Base-by-base conservation (phyloP, 306 rosid species). In the Dryas alaskensis region DNA sequence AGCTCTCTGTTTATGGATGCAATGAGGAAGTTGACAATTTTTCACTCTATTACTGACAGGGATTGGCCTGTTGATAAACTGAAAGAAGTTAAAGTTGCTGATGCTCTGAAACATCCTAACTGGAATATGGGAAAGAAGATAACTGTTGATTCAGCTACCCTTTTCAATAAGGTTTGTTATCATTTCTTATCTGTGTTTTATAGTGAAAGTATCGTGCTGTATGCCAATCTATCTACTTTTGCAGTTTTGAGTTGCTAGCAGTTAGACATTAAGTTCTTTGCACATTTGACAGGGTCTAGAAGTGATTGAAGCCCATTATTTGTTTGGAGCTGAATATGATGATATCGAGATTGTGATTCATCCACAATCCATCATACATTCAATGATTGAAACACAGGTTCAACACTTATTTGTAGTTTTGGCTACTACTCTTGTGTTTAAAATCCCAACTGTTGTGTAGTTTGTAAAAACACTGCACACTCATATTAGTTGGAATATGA, bases 101-200 rank as follows among this genome's bases (percentile, higher is more conserved):
- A 94, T 83, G 97, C 99, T 48, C 84, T 94, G 81, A 94, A 94
- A 73, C 99, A 94, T 85, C 99, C 99, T 7, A 94, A 94, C 92
- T 94, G 99, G 99, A 92, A 68, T 80, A 94, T 94, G 99, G 99
- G 99, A 54, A 94, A 94, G 75, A 94, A 94, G 86, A 94, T 94
- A 51, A 94, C 99, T n/a, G 98, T 94, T 67, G 99, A 94, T 83
- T 94, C 99, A 47, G 99, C 99, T 78, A 94, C 99, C 22, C 98
- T 94, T 62, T 94, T 94, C 90, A 94, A 94, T 58, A 94, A 94
- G 97, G 97, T 94, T 64, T 80, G 42, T 53, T 79, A 70, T 70
- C 16, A 37, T 54, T 58, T 77, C 51, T 44, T 64, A 50, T 48
- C 31, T 55, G 60, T 37, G 22, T 8, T 22, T 47, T 7, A 0